These are phyloP conservation scores for Aspergillus fischeri DNA, from an alignment of 2,329 filamentous ascomycete genomes.

Conservation along the genomic window DNA sequence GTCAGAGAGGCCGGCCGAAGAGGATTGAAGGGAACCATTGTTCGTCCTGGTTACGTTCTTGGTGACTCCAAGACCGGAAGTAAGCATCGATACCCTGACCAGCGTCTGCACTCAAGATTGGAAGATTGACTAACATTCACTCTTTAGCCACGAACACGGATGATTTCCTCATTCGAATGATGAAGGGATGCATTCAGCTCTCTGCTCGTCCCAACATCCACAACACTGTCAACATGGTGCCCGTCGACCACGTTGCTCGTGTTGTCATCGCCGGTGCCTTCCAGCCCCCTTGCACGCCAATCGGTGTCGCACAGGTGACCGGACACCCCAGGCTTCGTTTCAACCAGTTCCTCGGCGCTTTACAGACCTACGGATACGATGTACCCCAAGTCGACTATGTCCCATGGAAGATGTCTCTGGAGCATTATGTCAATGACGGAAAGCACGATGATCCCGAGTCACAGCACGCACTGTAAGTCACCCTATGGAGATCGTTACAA, in stretches of 20 bases:
- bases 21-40: slow-evolving; percentile 69
- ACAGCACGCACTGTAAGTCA: slow-evolving; percentile 60
- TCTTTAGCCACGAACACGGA: slow-evolving; percentile 62
- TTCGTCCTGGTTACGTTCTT: slow-evolving; percentile 81
- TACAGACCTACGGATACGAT: slow-evolving; percentile 70
- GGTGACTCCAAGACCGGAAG: slow-evolving; percentile 66
- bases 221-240: slow-evolving; percentile 87
- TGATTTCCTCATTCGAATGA: slow-evolving; percentile 82
- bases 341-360: slow-evolving; percentile 68
- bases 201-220: slow-evolving; percentile 66
- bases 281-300: slow-evolving; percentile 52
- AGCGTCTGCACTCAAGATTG: background rate
- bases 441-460: slow-evolving; percentile 54
- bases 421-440: slow-evolving; percentile 61
- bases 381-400: slow-evolving; percentile 64
- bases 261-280: slow-evolving; percentile 72
- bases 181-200: slow-evolving; percentile 84
- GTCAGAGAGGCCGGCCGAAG: slow-evolving; percentile 73
- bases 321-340: slow-evolving; percentile 72
- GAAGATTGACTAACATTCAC: slow-evolving; percentile 1
- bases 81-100: slow-evolving; percentile 13
- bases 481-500: background rate
- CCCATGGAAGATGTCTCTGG: slow-evolving; percentile 64
- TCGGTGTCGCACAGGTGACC: slow-evolving; percentile 72
- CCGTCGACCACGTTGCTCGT: slow-evolving; percentile 77